These are phyloP conservation scores for Flaveria floridana DNA, from an alignment of 140 eudicot species.

Conservation along the genomic window DNA sequence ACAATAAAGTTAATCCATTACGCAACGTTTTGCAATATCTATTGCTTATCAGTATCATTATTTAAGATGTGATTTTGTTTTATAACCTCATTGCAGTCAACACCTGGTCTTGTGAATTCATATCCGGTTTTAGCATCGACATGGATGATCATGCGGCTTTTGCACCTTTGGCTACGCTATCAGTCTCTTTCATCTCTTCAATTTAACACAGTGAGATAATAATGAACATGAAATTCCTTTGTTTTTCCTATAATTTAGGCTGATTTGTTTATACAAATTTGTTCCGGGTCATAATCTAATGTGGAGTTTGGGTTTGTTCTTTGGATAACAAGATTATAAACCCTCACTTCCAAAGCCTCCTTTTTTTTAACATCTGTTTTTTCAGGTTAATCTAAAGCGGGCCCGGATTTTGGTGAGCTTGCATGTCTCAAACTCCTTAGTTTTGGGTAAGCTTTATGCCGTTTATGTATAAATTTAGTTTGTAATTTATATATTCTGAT, in stretches of 20 bases:
- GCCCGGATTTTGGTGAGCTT: conserved; percentile 84
- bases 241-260: conserved; percentile 10
- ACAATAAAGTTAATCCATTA: background rate
- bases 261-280: conserved; percentile 10
- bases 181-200: conserved; percentile 84
- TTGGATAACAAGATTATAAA: background rate
- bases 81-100: conserved; percentile 50
- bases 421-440: conserved; percentile 53
- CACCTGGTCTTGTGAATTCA: conserved; percentile 74
- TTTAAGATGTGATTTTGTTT: conserved; percentile 4
- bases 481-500: background rate
- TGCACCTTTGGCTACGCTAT: conserved; percentile 96
- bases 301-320: background rate
- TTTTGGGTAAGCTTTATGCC: conserved; percentile 55
- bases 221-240: background rate
- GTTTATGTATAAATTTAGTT: conserved; percentile 1
- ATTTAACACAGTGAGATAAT: conserved; percentile 65
- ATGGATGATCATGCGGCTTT: conserved; percentile 79
- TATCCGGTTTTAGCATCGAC: conserved; percentile 62
- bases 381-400: conserved; percentile 92
- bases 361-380: conserved; percentile 16
- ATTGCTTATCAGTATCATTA: conserved; percentile 16
- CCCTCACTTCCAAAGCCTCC: background rate
- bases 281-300: background rate
- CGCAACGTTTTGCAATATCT: background rate